phyloP scores from a whole-genome alignment of 192 early-diverging fungal species.

The Cladochytrium replicatum region DNA sequence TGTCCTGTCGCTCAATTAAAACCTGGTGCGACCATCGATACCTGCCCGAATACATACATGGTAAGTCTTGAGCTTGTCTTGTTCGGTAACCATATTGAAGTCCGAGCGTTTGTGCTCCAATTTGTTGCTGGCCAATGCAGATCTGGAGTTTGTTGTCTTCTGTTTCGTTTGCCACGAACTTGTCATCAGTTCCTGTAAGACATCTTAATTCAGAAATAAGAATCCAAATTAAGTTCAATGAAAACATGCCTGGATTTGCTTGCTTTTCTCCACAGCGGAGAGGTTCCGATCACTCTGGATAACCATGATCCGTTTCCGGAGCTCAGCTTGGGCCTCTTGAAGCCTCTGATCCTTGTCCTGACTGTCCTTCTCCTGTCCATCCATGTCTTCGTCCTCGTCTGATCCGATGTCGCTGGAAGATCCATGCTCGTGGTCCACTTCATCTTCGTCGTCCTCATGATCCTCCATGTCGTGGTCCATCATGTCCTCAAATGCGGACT shows the following conservation, averaged over 20 bases:
- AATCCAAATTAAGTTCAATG: neutral
- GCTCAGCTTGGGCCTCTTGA: conserved; percentile 23
- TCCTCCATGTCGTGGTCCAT: conserved; percentile 6
- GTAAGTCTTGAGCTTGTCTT: conserved; percentile 35
- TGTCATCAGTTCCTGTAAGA: conserved; percentile 43
- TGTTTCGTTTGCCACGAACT: conserved; percentile 28
- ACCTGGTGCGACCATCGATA: neutral
- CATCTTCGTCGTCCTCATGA: conserved; percentile 1
- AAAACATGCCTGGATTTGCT: conserved; percentile 53
- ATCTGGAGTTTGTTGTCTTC: conserved; percentile 14
- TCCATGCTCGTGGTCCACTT: neutral
- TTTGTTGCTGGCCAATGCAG: conserved; percentile 20
- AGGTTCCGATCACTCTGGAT: conserved; percentile 49
- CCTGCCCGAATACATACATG: conserved; percentile 22
- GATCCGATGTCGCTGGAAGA: neutral
- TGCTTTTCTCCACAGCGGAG: conserved; percentile 50
- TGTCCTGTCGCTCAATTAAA: conserved; percentile 28
- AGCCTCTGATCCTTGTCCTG: conserved; percentile 13
- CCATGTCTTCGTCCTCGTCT: neutral
- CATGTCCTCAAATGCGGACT: neutral
- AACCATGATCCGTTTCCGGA: conserved; percentile 55
- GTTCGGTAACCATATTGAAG: conserved; percentile 27
- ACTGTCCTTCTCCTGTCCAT: conserved; percentile 9
- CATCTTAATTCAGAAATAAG: neutral
- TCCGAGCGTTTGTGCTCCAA: conserved; percentile 21